Evolutionary conservation across 768 basidiomycete genomes (phyloP).

Genomic region (Russula brevipes): DNA sequence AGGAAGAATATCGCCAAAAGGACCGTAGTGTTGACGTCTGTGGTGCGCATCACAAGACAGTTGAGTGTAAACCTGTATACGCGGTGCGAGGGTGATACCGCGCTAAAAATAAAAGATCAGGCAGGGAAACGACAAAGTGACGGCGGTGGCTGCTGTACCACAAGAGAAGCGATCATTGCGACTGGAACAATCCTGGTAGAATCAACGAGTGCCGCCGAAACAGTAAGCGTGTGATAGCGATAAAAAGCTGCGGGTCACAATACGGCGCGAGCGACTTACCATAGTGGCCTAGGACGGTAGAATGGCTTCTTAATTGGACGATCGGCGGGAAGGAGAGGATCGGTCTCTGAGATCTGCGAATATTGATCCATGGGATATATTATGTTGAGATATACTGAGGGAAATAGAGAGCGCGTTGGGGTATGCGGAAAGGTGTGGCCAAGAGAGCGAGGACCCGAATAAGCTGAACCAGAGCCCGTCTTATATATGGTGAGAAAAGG

Average conservation of each 20-base stretch:
- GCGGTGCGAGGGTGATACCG: slow-evolving; percentile 72
- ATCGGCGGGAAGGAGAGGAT: slow-evolving; percentile 15
- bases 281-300: slow-evolving; percentile 46
- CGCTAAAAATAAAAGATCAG: slow-evolving; percentile 42
- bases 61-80: slow-evolving; percentile 75
- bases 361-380: slow-evolving; percentile 2
- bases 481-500: slow-evolving; percentile 6
- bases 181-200: slow-evolving; percentile 63
- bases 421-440: not conserved
- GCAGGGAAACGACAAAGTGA: not conserved
- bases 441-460: not conserved
- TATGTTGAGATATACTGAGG: not conserved
- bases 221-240: not conserved
- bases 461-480: not conserved
- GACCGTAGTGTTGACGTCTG: slow-evolving; percentile 39
- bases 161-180: slow-evolving; percentile 57
- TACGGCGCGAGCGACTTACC: slow-evolving; percentile 30
- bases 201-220: not conserved
- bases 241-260: no score
- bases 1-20: slow-evolving; percentile 14
- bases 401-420: not conserved
- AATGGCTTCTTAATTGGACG: slow-evolving; percentile 40
- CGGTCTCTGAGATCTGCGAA: slow-evolving; percentile 16
- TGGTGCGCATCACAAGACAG: slow-evolving; percentile 63
- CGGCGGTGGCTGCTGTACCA: slow-evolving; percentile 41